Percentiles rank a stretch among this genome's conserved stretches.
Evolutionary conservation across 352 stramenopile genomes (phyloP).

Genomic region (Pythium sp.): DNA sequence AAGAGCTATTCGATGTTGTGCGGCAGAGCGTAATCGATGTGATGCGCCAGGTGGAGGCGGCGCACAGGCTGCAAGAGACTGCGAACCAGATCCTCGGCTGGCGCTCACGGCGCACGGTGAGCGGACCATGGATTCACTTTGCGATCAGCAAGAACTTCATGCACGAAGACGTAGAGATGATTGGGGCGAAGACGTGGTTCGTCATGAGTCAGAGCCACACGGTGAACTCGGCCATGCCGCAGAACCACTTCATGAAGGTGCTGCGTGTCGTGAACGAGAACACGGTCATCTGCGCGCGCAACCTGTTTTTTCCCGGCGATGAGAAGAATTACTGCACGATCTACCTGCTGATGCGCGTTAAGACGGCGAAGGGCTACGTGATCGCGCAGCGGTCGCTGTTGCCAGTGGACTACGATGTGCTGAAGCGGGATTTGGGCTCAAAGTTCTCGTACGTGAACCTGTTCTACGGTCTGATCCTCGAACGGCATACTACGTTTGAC

Average conservation of each 20-base stretch:
- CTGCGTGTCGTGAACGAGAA: conserved; percentile 22
- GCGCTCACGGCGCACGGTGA: conserved; percentile 14
- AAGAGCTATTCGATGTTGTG: conserved; percentile 15
- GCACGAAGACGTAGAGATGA: conserved; percentile 10
- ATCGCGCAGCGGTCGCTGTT: conserved; percentile 25
- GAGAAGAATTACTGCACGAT: conserved; percentile 23
- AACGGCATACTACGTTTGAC: conserved; percentile 1
- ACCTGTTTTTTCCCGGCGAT: conserved; percentile 23
- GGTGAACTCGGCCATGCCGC: conserved; percentile 24
- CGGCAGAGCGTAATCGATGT: conserved; percentile 16
- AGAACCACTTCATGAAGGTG: conserved; percentile 22
- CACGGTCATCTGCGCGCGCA: conserved; percentile 24
- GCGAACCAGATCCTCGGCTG: conserved; percentile 23
- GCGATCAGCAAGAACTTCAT: conserved; percentile 23
- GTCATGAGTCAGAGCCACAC: conserved; percentile 17
- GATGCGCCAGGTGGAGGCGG: conserved; percentile 11
- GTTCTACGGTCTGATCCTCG: conserved; percentile 25
- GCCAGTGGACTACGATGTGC: conserved; percentile 10
- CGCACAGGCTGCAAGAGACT: conserved; percentile 12
- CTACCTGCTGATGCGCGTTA: conserved; percentile 25
- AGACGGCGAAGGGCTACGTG: conserved; percentile 18
- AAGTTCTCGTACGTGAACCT: conserved; percentile 23
- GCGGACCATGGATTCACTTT: conserved; percentile 21
- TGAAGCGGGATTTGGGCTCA: conserved; percentile 10
- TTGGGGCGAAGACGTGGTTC: conserved; percentile 19